These are phyloP conservation scores for Leucoagaricus sp. DNA, from an alignment of 1,284 basidiomycete genomes.

Conservation along the genomic window DNA sequence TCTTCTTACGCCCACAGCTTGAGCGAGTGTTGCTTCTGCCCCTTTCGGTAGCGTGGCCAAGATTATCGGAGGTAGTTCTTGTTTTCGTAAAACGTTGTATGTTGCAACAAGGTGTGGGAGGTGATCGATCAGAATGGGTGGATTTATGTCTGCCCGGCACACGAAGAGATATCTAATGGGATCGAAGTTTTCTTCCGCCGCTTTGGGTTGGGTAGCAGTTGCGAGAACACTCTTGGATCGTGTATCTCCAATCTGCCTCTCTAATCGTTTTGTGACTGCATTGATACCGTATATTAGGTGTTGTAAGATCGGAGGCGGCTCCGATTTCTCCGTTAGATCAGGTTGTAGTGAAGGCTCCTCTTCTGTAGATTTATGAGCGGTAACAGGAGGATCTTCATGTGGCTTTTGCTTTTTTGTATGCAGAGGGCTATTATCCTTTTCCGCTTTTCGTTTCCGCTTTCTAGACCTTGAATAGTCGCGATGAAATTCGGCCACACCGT, in stretches of 20 bases:
- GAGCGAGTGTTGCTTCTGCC: constrained; percentile 67
- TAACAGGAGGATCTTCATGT: background rate
- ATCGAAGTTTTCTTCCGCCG: constrained; percentile 7
- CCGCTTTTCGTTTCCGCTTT: constrained; percentile 37
- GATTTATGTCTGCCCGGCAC: constrained; percentile 73
- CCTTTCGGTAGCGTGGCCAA: constrained; percentile 74
- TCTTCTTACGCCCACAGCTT: constrained; percentile 66
- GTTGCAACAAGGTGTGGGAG: constrained; percentile 73
- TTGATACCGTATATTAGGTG: constrained; percentile 78
- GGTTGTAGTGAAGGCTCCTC: background rate
- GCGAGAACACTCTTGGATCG: constrained; percentile 24
- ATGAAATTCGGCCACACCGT: constrained; percentile 50
- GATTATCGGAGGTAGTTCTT: constrained; percentile 39
- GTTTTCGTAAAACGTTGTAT: constrained; percentile 54
- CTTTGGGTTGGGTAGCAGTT: constrained; percentile 1
- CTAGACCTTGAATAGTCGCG: constrained; percentile 29
- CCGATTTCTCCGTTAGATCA: constrained; percentile 7
- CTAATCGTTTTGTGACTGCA: constrained; percentile 75
- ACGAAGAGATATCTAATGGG: constrained; percentile 54
- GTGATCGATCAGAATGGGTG: constrained; percentile 69
- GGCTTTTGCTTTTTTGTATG: background rate
- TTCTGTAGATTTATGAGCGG: background rate
- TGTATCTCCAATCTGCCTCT: constrained; percentile 48
- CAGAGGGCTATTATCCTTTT: constrained; percentile 13
- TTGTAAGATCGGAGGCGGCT: constrained; percentile 44